Conservation (phyloP, 306 rosid species). For the Prunus kanzakura region DNA sequence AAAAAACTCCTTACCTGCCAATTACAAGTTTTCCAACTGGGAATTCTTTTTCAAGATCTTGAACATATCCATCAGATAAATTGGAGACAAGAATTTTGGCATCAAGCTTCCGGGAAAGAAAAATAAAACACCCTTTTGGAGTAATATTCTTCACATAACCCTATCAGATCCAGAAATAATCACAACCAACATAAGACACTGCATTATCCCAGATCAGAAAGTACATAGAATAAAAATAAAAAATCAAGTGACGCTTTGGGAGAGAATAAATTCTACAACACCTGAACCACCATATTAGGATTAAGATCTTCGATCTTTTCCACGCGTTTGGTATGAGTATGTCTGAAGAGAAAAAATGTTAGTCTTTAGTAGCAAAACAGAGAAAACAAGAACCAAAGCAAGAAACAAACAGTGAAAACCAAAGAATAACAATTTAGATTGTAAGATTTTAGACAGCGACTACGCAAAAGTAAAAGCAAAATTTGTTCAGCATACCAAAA, state of each 20-base stretch:
- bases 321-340: constrained; percentile 27
- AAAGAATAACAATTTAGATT: not conserved
- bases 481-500: not conserved
- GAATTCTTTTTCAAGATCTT: constrained; percentile 64
- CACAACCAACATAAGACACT: constrained; percentile 2
- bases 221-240: not conserved
- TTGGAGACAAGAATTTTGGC: constrained; percentile 84
- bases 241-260: not conserved
- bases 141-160: constrained; percentile 81
- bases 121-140: constrained; percentile 84
- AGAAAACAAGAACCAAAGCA: constrained; percentile 1
- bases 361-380: not conserved
- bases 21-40: constrained; percentile 79
- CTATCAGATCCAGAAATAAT: constrained; percentile 32
- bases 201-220: constrained; percentile 1
- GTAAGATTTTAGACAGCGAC: not conserved
- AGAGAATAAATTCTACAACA: constrained; percentile 16
- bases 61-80: constrained; percentile 63
- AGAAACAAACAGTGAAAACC: not conserved
- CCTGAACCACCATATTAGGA: constrained; percentile 75
- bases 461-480: not conserved
- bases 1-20: constrained; percentile 52
- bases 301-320: constrained; percentile 67
- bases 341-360: constrained; percentile 38
- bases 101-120: constrained; percentile 76